Base-by-base conservation (phyloP, 2,329 filamentous ascomycete species). In the Septoria linicola region DNA sequence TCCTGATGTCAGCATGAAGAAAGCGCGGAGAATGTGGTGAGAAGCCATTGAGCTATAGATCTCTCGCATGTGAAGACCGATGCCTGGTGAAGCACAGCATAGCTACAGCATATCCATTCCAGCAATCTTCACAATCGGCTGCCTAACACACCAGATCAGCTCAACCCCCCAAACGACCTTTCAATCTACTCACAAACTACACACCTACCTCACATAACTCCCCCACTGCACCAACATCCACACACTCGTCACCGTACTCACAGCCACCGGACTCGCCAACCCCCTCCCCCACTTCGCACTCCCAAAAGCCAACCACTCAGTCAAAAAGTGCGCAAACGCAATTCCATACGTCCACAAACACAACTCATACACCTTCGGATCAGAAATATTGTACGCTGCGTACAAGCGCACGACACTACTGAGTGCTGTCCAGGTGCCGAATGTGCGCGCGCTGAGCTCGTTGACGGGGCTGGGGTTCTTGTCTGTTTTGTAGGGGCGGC, bases 351-450 rank as follows among this genome's bases (percentile, higher is more conserved):
- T 93, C 80, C 85, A 88, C 59, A 93, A 74, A 13, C 86, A 86
- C 52, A 96, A 76, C 68, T 93, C 81, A 70, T 95, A 96, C 48
- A 91, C 76, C 37, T 80, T 78, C 1, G 81, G 80, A 54, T 89
- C 78, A 59, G 82, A 76, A 57, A 95, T 82, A 69, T 95, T 78
- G 73, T 95, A 95, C 27, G 88, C 88, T 3, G 89, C 88, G 66
- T 95, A 95, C 59, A 90, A 74, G 45, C 91, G 82, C 37, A 95
- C 79, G 43, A 95, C 74, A 52, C 83, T 81, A 4, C 87, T 85
- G 52, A 95, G 76, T 51, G 92, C 79, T 0, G 91, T 95, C 85
- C 90, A 96, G 23, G 88, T 93, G 47, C 87, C 90, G 69, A 95
- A 95, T 16, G 89, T 83, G 58, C 89, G 84, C 20, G 84, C 84